Conservation (phyloP, 2,329 filamentous ascomycete genomes). For the Aspergillus sp. region DNA sequence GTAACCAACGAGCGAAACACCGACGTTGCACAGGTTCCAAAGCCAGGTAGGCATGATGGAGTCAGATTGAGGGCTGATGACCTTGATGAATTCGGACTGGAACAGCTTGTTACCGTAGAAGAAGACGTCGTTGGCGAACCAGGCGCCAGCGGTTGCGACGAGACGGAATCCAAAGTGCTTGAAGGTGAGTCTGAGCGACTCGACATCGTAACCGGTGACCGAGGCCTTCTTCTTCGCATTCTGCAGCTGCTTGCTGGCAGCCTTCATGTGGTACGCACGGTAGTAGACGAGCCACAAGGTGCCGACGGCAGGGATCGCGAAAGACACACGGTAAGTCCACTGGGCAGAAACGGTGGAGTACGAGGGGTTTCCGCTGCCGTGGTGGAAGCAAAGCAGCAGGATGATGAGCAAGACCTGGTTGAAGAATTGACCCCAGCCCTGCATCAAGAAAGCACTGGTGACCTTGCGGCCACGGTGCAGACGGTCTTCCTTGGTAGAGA, state of each 20-base stretch:
- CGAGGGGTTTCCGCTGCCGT: constrained; percentile 70
- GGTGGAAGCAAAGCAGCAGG: constrained; percentile 84
- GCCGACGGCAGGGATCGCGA: constrained; percentile 84
- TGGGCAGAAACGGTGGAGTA: constrained; percentile 78
- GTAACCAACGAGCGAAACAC: constrained; percentile 82
- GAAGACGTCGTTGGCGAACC: constrained; percentile 98
- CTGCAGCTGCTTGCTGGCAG: constrained; percentile 78
- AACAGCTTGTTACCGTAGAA: constrained; percentile 99
- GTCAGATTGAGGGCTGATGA: constrained; percentile 67
- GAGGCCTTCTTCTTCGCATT: constrained; percentile 80
- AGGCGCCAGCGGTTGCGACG: constrained; percentile 79
- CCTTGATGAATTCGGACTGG: constrained; percentile 83
- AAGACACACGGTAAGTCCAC: constrained; percentile 89
- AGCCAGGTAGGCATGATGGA: constrained; percentile 86
- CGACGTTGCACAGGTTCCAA: constrained; percentile 90
- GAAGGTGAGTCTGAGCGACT: constrained; percentile 76
- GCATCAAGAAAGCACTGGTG: constrained; percentile 95
- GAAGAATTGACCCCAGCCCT: constrained; percentile 94
- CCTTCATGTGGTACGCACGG: constrained; percentile 90
- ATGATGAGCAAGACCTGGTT: constrained; percentile 91
- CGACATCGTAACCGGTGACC: constrained; percentile 89
- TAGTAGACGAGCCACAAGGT: constrained; percentile 96
- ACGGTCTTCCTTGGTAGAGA: constrained; percentile 89
- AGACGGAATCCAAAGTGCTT: constrained; percentile 83
- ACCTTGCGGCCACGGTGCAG: constrained; percentile 95